Percentiles rank a stretch among this genome's conserved stretches.
Conservation (phyloP, 2,329 filamentous ascomycete genomes). For the Dactylellina sp. region DNA sequence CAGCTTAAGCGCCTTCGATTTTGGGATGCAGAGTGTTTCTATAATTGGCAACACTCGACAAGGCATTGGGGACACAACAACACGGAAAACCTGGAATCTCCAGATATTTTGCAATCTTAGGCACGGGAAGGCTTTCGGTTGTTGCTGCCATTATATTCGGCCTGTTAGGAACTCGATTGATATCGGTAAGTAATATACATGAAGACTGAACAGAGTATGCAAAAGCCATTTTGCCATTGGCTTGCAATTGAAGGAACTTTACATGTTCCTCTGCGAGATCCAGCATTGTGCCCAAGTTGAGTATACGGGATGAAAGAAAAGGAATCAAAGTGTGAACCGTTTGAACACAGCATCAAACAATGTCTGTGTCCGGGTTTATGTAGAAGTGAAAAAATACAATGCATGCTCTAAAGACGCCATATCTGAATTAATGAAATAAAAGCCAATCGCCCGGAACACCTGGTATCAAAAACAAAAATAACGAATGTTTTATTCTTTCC, state of each 20-base stretch:
- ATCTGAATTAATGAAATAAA: not conserved
- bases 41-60: constrained; percentile 24
- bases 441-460: not conserved
- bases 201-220: not conserved
- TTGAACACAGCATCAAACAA: constrained; percentile 13
- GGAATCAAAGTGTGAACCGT: not conserved
- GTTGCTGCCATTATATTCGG: not conserved
- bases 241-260: not conserved
- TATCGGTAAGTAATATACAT: not conserved
- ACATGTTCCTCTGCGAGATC: not conserved
- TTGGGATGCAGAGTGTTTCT: constrained; percentile 17
- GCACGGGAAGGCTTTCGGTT: not conserved
- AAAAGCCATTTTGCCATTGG: not conserved
- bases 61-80: constrained; percentile 24
- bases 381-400: constrained; percentile 6
- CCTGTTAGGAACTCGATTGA: not conserved
- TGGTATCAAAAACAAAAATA: not conserved
- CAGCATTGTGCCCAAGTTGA: not conserved
- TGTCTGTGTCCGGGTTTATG: constrained; percentile 8
- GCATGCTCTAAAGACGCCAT: not conserved
- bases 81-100: constrained; percentile 1
- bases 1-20: constrained; percentile 48
- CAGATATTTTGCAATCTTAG: not conserved
- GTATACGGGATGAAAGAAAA: constrained; percentile 1
- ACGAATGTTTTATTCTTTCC: not conserved